Evolutionary conservation across 345 rosid species (phyloP), one percentile per base, ranked within the genome.

Genomic region (Hibiscus trionum): DNA sequence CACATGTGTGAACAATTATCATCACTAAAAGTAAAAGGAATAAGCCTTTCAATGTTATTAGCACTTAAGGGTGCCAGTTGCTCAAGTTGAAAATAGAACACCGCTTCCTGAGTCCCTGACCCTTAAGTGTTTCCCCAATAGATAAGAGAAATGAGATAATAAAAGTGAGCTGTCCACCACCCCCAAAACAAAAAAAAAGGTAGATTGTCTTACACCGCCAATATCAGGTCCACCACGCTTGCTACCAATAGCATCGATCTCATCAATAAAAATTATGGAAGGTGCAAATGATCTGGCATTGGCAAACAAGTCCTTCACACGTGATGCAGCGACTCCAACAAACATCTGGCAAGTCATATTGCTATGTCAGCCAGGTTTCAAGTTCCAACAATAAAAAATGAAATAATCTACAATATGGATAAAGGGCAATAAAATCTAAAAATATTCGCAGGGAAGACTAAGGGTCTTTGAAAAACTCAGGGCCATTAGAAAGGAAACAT

Each of bases 241-340:
- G 86, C 98, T 86, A 46, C 97, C 98, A 73, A 94, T 94, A 71
- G 98, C 98, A 84, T 94, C 97, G 71, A 94, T 94, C 84, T 94
- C 98, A 80, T 94, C 98, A 59, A 94, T 91, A 74, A 94, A 94
- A 69, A 94, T 91, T 72, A 94, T 90, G 73, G 96, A 91, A 76
- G 98, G 98, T 15, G 97, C 86, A 84, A 80, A 90, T 57, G 98
- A 94, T 72, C 98, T 86, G 62, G 98, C 89, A 79, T 88, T 94
- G 67, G 88, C 84, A 82, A 94, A 94, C 70, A 94, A 95, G 84
- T 94, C 98, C 82, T 91, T 94, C 33, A 94, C 98, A 76, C 98
- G 98, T 75, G 98, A 94, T 80, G 98, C 96, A 42, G 98, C 96
- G 69, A 94, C 96, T 5, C 98, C 98, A 77, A 90, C 97, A 85